Base-by-base conservation (phyloP, 495 filamentous ascomycete species). In the Lineolata rhizophorae region DNA sequence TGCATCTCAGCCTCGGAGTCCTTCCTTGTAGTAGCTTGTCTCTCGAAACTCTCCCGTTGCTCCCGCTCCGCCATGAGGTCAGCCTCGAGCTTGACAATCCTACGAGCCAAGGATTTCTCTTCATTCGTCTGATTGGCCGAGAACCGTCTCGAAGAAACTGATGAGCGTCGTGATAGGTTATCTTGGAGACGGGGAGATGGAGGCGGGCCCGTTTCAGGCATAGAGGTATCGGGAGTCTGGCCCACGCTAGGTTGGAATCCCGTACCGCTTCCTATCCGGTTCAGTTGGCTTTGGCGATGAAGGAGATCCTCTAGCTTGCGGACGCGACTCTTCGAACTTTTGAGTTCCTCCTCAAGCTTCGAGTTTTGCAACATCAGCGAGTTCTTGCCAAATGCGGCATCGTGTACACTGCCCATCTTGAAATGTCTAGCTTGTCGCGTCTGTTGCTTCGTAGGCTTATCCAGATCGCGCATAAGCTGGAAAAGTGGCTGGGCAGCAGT, bases 361-460 rank as follows among this genome's bases (percentile, higher is more conserved):
- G 58, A 50, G 43, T 93, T 94, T 27, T 84, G 78, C 5, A 85
- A 61, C 20, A 92, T 50, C 15, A 94, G 60, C 6, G 83, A 84
- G 35, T 75, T 83, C 36, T 70, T 69, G 20, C 81, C 77, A 29
- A 80, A 58, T 8, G 61, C 62, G 10, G 73, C 71, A 43, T 95
- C 87, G 42, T 94, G 83, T 9, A 99, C 64, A 43, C 84, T 94
- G 25, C 87, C 90, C 42, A 83, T 80, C 45, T 93, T 95, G 62
- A 99, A 95, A 0, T 79, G 81, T 44, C 83, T 90, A 24, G 80
- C 70, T 30, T 77, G 64, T 48, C 76, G 80, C 28, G 67, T 64
- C 43, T 71, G 67, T 45, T 79, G 76, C 39, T 70, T 72, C 3
- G 76, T 82, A 0, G 84, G 83, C 27, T 59, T 69, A 38, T 61